Percentiles rank a stretch among this genome's conserved stretches.
Conservation (phyloP, 345 rosid genomes). For the Camelina laxa region DNA sequence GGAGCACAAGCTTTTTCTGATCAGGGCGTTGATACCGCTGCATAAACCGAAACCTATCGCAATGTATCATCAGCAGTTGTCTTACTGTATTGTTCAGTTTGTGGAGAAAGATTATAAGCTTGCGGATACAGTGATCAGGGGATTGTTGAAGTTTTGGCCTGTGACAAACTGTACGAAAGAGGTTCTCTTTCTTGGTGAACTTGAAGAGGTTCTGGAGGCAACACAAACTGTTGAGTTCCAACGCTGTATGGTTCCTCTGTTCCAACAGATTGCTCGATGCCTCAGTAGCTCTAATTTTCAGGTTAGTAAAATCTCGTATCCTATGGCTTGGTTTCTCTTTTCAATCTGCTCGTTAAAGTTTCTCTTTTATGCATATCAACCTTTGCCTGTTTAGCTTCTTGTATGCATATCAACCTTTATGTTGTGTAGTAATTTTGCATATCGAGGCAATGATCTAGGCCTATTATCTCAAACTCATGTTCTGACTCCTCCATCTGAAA, state of each 20-base stretch:
- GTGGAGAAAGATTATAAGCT: slow-evolving; percentile 95
- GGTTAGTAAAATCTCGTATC: slow-evolving; percentile 46
- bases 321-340: slow-evolving; percentile 11
- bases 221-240: slow-evolving; percentile 87
- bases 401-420: too few relatives aligned
- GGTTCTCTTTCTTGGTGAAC: slow-evolving; percentile 89
- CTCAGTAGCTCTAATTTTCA: slow-evolving; percentile 90
- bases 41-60: slow-evolving; percentile 80
- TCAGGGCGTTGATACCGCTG: slow-evolving; percentile 84
- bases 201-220: slow-evolving; percentile 91
- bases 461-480: neutral
- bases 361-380: slow-evolving; percentile 10
- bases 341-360: neutral
- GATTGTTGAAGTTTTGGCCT: slow-evolving; percentile 91
- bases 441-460: neutral
- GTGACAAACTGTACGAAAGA: slow-evolving; percentile 85
- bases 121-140: slow-evolving; percentile 80
- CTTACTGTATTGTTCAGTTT: slow-evolving; percentile 83
- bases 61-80: slow-evolving; percentile 80
- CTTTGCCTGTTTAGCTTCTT: neutral
- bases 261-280: slow-evolving; percentile 80
- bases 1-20: slow-evolving; percentile 88
- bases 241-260: slow-evolving; percentile 83
- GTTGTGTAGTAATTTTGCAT: slow-evolving; percentile 1
- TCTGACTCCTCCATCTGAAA: neutral